These are phyloP conservation scores for Rhododendron mucronatum DNA, from an alignment of 148 eudicot species.

Conservation along the genomic window DNA sequence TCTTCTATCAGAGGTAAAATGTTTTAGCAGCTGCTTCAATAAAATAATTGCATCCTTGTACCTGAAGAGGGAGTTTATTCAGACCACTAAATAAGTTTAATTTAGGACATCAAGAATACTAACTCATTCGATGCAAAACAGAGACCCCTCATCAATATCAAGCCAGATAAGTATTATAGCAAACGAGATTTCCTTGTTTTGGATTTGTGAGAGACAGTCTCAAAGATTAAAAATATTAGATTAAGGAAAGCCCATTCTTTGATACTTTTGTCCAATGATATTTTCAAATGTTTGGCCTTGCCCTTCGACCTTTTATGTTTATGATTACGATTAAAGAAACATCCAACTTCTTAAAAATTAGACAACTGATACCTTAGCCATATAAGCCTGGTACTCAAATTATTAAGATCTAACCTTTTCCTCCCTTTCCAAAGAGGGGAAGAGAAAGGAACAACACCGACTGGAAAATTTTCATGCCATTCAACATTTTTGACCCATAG, in stretches of 20 bases:
- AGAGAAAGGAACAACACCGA: background rate
- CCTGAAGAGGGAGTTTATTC: conserved; percentile 28
- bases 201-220: background rate
- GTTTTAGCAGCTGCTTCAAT: conserved; percentile 49
- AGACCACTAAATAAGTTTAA: background rate
- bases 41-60: conserved; percentile 70
- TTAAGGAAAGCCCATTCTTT: background rate
- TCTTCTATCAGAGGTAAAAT: conserved; percentile 61
- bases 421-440: background rate
- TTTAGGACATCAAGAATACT: background rate
- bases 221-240: background rate
- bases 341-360: background rate
- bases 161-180: background rate
- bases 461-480: background rate
- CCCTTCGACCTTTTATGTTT: background rate
- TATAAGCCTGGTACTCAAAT: background rate
- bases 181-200: background rate
- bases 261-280: background rate
- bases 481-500: background rate
- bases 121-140: background rate
- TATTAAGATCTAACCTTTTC: background rate
- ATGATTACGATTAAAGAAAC: background rate
- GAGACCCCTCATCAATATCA: background rate
- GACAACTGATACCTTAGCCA: background rate
- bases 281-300: background rate